Evolutionary conservation across 225 moss, liverwort and hornwort genomes (phyloP).

Genomic region (Sphagnum contortum): DNA sequence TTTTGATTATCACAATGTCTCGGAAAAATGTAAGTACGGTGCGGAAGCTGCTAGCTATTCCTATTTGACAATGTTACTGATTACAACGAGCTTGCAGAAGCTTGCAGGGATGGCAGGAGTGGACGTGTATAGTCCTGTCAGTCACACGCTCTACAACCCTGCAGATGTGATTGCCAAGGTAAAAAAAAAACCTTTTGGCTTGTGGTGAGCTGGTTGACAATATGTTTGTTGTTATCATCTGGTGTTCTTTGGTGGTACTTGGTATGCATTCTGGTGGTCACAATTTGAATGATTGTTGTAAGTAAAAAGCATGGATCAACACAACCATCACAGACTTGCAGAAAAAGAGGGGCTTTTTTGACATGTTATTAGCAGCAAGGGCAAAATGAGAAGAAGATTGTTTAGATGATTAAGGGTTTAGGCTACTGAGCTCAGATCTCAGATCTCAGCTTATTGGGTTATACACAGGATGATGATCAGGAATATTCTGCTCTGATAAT

Average conservation of each 20-base stretch:
- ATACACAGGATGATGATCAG: too few relatives aligned
- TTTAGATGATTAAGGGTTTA: too few relatives aligned
- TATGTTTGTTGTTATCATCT: neutral
- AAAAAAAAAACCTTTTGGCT: neutral
- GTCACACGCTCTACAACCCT: constrained; percentile 83
- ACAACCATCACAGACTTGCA: neutral
- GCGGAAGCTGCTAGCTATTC: too few relatives aligned
- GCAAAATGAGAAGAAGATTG: too few relatives aligned
- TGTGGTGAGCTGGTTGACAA: neutral
- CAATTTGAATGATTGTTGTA: neutral
- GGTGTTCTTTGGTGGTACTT: neutral
- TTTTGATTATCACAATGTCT: too few relatives aligned
- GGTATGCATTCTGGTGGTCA: neutral
- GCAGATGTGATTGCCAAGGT: constrained; percentile 47
- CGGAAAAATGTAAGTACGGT: too few relatives aligned
- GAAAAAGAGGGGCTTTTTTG: too few relatives aligned
- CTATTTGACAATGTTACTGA: too few relatives aligned
- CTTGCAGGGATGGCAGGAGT: constrained; percentile 37
- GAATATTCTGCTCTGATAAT: too few relatives aligned
- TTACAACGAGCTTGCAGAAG: constrained; percentile 35
- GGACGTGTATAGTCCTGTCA: constrained; percentile 63
- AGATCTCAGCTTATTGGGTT: too few relatives aligned
- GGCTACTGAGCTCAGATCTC: too few relatives aligned
- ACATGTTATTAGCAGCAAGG: too few relatives aligned
- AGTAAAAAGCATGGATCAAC: neutral